Evolutionary conservation across 768 basidiomycete genomes (phyloP), one percentile per base, ranked within the genome.

Genomic region (Pleurotus tuoliensis): DNA sequence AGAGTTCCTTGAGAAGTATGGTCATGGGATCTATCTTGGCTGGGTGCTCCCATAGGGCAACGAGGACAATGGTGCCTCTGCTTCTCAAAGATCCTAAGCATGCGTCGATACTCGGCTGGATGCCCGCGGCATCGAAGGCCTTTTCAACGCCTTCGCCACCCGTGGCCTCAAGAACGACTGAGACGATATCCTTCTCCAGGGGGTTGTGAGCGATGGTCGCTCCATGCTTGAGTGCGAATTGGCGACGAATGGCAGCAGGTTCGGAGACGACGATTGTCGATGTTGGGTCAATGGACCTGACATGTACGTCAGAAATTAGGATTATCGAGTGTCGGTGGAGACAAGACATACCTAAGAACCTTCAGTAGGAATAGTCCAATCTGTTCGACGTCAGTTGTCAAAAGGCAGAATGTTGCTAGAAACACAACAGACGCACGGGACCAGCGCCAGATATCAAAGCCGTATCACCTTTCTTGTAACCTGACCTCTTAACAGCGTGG

Each of bases 51-150:
- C 79, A 81, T 7, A 77, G 55, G 1, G 77, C 76, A 15, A 80
- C 66, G 56, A 75, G 75, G 13, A 78, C 63, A 20, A 77, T 60
- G 0, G 63, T 69, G 15, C 80, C 79, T 34, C 73, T 61, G 0
- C 73, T 64, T 20, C 73, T 69, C 8, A 78, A 64, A 24, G 72
- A 69, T 5, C 54, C 38, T 12, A 80, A 61, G 6, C 71, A 75
- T 5, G 68, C 59, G 37, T 74, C 69, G 12, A 80, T 54, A 44
- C 71, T 69, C 12, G 65, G 64, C 58, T 77, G 74, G 2, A 71
- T 59, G 0, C 79, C 79, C 3, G 78, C 76, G 15, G 77, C 76
- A 45, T 82, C 80, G 59, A 78, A 79, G 3, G 70, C 76, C 45
- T 79, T 66, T 56, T 79, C 75, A 8, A 76, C 76, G 22, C 79